phyloP scores from a whole-genome alignment of 225 moss, liverwort and hornwort species.

The Climacium dendroides region DNA sequence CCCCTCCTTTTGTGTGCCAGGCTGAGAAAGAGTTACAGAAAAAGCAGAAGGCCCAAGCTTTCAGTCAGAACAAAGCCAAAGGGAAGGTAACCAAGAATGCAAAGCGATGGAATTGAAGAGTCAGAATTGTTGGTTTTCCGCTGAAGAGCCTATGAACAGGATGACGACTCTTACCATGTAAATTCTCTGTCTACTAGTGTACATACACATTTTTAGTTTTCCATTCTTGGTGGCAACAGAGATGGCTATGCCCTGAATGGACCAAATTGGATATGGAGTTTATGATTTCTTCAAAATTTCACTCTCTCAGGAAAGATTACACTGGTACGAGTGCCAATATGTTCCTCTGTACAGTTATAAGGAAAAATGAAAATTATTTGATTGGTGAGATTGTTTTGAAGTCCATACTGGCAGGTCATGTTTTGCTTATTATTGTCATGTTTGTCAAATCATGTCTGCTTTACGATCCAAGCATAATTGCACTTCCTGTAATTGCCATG shows the following conservation, averaged over 20 bases:
- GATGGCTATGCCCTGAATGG: neutral
- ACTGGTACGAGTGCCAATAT: neutral
- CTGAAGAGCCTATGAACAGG: neutral
- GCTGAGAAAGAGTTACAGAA: constrained; percentile 73
- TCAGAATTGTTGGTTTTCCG: neutral
- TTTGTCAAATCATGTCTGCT: neutral
- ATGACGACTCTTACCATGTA: neutral
- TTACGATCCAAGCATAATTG: neutral
- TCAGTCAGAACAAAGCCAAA: constrained; percentile 44
- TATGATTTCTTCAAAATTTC: neutral
- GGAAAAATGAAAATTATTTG: neutral
- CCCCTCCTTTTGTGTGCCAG: neutral
- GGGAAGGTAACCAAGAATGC: constrained; percentile 80
- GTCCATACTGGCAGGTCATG: too few relatives aligned
- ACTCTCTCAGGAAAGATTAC: neutral
- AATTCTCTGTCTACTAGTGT: neutral
- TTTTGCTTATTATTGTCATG: neutral
- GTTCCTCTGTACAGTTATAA: neutral
- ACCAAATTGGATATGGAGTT: neutral
- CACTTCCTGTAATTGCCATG: neutral
- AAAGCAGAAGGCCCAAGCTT: constrained; percentile 77
- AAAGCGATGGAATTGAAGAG: constrained; percentile 70
- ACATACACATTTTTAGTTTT: constrained; percentile 1
- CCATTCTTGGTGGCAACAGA: neutral
- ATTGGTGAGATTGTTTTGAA: neutral